A percentile compares a stretch with the other conserved stretches of the same genome.
phyloP scores from a whole-genome alignment of 805 yeast species.

The Candida stauntonica region DNA sequence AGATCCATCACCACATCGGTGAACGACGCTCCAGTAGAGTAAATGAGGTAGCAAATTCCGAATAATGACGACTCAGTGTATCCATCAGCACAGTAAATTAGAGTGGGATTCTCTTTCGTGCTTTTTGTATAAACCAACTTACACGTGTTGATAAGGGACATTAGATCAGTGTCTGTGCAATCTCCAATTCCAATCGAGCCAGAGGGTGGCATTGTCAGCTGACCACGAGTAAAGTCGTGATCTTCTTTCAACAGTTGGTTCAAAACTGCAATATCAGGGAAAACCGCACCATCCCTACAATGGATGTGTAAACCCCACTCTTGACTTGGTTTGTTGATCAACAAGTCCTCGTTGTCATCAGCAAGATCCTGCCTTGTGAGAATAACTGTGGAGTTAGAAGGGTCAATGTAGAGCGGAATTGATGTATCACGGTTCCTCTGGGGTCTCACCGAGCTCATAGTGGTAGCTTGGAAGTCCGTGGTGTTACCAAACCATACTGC shows the following conservation, averaged over 20 bases:
- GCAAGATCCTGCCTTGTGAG: conserved; percentile 31
- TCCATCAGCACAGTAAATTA: conserved; percentile 84
- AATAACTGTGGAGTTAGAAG: conserved; percentile 46
- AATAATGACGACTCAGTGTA: conserved; percentile 87
- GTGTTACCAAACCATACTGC: conserved; percentile 81
- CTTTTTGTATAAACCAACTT: conserved; percentile 53
- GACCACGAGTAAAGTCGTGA: conserved; percentile 17
- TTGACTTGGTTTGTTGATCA: conserved; percentile 48
- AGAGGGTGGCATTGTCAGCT: conserved; percentile 73
- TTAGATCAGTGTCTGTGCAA: conserved; percentile 54
- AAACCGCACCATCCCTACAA: conserved; percentile 55
- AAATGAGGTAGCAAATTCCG: conserved; percentile 66
- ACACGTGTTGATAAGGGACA: conserved; percentile 63
- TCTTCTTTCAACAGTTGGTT: conserved; percentile 21
- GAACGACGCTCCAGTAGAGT: conserved; percentile 52
- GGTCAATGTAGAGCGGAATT: conserved; percentile 44
- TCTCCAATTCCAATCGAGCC: conserved; percentile 80
- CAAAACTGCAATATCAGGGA: conserved; percentile 44
- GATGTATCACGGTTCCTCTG: conserved; percentile 4
- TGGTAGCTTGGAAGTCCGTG: conserved; percentile 53
- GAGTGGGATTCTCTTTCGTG: conserved; percentile 30
- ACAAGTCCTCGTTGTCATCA: conserved; percentile 17
- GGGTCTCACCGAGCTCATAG: neutral
- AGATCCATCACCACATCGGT: conserved; percentile 63
- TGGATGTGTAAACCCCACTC: conserved; percentile 52